Evolutionary conservation across 306 rosid genomes (phyloP).

Genomic region (Heteromeles arbutifolia): DNA sequence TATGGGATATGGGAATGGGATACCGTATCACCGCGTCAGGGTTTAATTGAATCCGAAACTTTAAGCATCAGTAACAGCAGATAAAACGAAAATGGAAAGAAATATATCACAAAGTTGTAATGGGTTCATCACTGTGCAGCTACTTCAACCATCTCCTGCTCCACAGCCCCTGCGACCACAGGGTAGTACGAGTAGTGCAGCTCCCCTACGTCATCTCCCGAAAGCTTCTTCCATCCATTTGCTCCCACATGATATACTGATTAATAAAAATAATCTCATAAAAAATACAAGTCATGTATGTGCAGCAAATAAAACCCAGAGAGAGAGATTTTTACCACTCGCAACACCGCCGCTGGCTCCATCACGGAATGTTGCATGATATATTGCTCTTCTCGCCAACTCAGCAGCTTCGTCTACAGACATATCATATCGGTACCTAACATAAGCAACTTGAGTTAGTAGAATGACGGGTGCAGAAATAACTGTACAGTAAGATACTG

Average conservation of each 20-base stretch:
- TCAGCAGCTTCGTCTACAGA: slow-evolving; percentile 82
- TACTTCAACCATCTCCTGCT: slow-evolving; percentile 92
- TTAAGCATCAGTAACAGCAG: too few relatives aligned
- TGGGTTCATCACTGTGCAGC: background rate
- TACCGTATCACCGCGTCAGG: too few relatives aligned
- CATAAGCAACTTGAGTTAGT: background rate
- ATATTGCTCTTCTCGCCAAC: slow-evolving; percentile 76
- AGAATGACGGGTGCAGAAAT: background rate
- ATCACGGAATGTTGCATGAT: slow-evolving; percentile 94
- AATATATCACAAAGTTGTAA: too few relatives aligned
- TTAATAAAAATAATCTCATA: slow-evolving; percentile 6
- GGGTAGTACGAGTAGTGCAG: slow-evolving; percentile 74
- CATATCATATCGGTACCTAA: slow-evolving; percentile 70
- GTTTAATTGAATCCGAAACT: too few relatives aligned
- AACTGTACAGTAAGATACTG: background rate
- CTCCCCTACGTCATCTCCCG: slow-evolving; percentile 91
- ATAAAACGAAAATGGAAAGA: too few relatives aligned
- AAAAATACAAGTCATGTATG: background rate
- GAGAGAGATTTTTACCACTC: slow-evolving; percentile 42
- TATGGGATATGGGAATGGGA: too few relatives aligned
- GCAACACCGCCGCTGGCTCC: slow-evolving; percentile 99
- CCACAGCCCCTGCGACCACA: slow-evolving; percentile 62
- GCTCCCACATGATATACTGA: slow-evolving; percentile 81
- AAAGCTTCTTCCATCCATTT: slow-evolving; percentile 77
- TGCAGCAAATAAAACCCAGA: background rate